Conservation (phyloP, 169 alveolate genomes). For the Eimeria acervulina region DNA sequence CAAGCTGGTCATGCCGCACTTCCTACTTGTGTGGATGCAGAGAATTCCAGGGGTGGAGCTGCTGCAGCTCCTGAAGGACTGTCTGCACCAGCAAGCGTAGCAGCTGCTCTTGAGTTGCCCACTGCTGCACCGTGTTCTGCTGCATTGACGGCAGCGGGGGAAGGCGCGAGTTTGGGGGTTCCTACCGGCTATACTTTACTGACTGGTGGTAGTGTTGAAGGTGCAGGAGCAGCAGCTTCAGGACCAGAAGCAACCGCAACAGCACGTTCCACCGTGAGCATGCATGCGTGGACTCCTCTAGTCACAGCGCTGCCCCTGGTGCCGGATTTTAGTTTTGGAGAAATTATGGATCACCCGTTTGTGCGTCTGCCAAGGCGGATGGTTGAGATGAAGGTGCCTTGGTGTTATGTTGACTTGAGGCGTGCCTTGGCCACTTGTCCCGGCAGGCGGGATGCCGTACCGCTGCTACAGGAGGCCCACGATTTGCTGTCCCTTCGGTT, state of each 20-base stretch:
- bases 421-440: neutral
- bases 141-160: neutral
- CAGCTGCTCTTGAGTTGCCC: neutral
- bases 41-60: neutral
- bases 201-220: neutral
- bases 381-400: neutral
- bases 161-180: neutral
- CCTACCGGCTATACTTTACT: too few species aligned
- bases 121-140: neutral
- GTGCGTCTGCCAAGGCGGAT: neutral
- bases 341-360: neutral
- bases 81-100: neutral
- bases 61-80: neutral
- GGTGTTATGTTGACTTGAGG: neutral
- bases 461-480: neutral
- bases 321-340: neutral
- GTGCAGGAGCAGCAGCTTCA: slow-evolving; percentile 13
- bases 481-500: neutral
- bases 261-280: neutral
- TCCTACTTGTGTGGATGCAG: neutral
- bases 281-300: neutral
- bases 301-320: neutral
- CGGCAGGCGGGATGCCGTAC: neutral
- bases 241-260: neutral
- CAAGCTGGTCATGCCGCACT: neutral